Evolutionary conservation across 352 stramenopile species (phyloP), one percentile per base, ranked within the genome.

Genomic region (Saprolegnia diclina): DNA sequence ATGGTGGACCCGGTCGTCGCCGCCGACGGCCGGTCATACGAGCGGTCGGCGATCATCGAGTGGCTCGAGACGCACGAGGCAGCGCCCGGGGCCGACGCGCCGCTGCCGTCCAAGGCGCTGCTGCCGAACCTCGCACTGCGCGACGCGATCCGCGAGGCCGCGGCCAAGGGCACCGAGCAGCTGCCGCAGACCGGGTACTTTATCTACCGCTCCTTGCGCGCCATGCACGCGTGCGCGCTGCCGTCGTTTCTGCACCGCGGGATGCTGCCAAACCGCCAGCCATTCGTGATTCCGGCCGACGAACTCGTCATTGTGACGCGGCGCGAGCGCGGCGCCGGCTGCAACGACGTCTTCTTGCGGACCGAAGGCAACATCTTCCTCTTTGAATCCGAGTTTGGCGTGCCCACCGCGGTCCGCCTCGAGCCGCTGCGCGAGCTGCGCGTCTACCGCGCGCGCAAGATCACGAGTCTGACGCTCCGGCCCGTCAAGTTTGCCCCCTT

Each of bases 1-100:
- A 85, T 85, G 78, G 64, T 56, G 18, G 78, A 85, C 55, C 78
- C 78, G 16, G 78, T 85, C 16, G 63, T 79, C n/a, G 67, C 69
- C 13, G 56, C 55, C 44, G 78, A 85, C 65, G 78, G 78, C 5
- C 72, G 80, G 42, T 69, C 74, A 21, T 85, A 85, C 72, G 78
- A 85, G 53, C 72, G 77, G 11, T 24, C 29, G 14, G 67, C 65
- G 6, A 83, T 85, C 66, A 45, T 65, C 45, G 48, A 86, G 70
- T 85, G 78, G 78, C 72, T 85, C 35, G 22, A 50, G 32, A 56
- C 61, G 19, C 75, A 82, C 53, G 56, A 78, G 37, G 79, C 37
- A 22, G 73, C n/a, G 21, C 72, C 72, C 9, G 61, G 69, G 37
- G 73, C 72, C 10, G 68, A 71, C 21, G n/a, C 53, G n/a, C 14